These are phyloP conservation scores for Raffaelea deltoideospora DNA, from an alignment of 2,329 filamentous ascomycete genomes.

Conservation along the genomic window DNA sequence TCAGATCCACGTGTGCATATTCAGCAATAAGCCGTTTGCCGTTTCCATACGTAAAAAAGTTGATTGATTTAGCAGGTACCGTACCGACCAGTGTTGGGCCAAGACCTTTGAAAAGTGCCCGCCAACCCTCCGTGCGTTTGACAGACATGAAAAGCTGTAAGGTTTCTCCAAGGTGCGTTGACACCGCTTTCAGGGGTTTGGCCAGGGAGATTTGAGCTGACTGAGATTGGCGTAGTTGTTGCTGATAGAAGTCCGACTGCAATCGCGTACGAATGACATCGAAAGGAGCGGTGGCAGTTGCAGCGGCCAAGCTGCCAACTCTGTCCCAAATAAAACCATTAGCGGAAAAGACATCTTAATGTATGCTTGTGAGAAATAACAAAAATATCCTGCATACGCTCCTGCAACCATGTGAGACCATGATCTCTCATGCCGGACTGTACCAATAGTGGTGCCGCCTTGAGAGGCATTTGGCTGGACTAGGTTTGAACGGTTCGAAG, in stretches of 20 bases:
- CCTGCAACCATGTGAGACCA: slow-evolving; percentile 89
- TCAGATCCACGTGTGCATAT: slow-evolving; percentile 52
- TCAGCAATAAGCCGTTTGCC: slow-evolving; percentile 70
- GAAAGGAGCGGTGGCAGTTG: slow-evolving; percentile 83
- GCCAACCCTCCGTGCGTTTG: slow-evolving; percentile 65
- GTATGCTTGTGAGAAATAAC: not conserved
- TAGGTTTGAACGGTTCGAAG: no score
- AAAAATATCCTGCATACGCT: slow-evolving; percentile 52
- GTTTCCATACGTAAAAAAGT: slow-evolving; percentile 89
- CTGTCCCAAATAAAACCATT: no score
- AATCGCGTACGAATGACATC: slow-evolving; percentile 88
- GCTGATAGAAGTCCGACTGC: slow-evolving; percentile 89
- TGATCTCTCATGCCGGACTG: slow-evolving; percentile 42
- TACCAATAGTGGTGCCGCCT: slow-evolving; percentile 15
- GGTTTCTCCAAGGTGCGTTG: slow-evolving; percentile 71
- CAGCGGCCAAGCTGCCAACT: slow-evolving; percentile 77
- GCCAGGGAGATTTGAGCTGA: no score
- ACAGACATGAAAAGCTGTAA: slow-evolving; percentile 73
- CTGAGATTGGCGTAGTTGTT: no score
- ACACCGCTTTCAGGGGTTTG: no score
- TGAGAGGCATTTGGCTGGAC: not conserved
- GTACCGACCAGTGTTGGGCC: slow-evolving; percentile 84
- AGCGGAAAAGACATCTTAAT: no score
- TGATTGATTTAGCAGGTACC: slow-evolving; percentile 78
- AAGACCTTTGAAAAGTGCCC: slow-evolving; percentile 83